phyloP scores from a whole-genome alignment of 257 asterid species.

The Apocynum venetum region DNA sequence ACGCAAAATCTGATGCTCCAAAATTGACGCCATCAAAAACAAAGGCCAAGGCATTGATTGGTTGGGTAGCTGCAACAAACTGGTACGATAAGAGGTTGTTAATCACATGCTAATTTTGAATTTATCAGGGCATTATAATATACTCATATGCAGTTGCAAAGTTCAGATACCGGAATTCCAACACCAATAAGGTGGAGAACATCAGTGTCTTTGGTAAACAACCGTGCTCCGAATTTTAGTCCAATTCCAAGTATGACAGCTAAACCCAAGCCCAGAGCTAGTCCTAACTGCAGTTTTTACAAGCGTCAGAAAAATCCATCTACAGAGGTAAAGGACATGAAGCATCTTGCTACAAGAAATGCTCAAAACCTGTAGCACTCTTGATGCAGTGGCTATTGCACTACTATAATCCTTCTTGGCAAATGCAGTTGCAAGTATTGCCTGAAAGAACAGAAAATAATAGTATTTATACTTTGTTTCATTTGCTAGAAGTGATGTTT shows the following conservation, averaged over 20 bases:
- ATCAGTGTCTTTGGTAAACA: conserved; percentile 50
- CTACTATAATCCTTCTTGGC: conserved; percentile 52
- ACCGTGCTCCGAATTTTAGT: conserved; percentile 53
- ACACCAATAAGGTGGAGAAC: conserved; percentile 52
- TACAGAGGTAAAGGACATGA: not conserved
- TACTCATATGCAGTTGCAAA: not conserved
- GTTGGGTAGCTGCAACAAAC: conserved; percentile 79
- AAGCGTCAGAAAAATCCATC: not conserved
- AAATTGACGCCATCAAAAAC: conserved; percentile 60
- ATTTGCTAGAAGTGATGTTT: not conserved
- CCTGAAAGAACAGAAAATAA: conserved; percentile 26
- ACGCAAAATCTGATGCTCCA: conserved; percentile 20
- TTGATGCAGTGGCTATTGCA: conserved; percentile 48
- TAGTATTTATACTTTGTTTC: not conserved
- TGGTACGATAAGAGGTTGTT: conserved; percentile 17
- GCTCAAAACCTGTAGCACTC: conserved; percentile 53
- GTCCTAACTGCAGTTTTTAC: conserved; percentile 48
- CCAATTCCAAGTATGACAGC: conserved; percentile 56
- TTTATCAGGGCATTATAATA: not conserved
- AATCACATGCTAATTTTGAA: not conserved
- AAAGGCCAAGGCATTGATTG: conserved; percentile 67
- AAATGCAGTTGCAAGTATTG: conserved; percentile 72
- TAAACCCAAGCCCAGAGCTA: conserved; percentile 54
- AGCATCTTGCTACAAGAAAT: not conserved
- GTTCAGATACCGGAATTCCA: conserved; percentile 56